phyloP scores from a whole-genome alignment of 108 stramenopile genomes.

The Skeletonema grethae region DNA sequence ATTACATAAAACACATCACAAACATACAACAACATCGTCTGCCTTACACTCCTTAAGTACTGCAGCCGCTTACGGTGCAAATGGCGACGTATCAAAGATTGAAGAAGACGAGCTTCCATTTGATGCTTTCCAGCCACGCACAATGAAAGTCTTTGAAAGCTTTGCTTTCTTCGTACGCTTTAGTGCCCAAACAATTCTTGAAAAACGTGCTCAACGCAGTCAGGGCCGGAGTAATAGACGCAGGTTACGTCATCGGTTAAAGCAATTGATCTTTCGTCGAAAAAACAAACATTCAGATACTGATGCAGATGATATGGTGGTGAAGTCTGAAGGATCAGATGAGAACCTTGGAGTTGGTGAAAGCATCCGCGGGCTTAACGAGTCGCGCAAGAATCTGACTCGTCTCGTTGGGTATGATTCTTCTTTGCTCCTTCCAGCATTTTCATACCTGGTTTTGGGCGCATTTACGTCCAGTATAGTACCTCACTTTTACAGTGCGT shows the following conservation, averaged over 20 bases:
- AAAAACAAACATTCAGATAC: neutral
- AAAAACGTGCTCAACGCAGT: slow-evolving; percentile 20
- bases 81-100: neutral
- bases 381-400: slow-evolving; percentile 73
- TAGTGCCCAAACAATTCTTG: slow-evolving; percentile 24
- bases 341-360: slow-evolving; percentile 24
- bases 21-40: neutral
- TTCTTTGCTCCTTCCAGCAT: slow-evolving; percentile 66
- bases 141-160: slow-evolving; percentile 45
- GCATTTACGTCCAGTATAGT: slow-evolving; percentile 78
- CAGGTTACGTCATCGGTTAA: slow-evolving; percentile 27
- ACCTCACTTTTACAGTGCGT: slow-evolving; percentile 74
- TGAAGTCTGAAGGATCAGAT: neutral
- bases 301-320: neutral
- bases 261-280: slow-evolving; percentile 9
- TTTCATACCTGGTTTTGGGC: slow-evolving; percentile 69
- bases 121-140: slow-evolving; percentile 35
- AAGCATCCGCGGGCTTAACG: slow-evolving; percentile 56
- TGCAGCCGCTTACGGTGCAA: neutral
- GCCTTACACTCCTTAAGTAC: neutral
- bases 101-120: neutral
- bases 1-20: neutral
- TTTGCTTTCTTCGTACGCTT: slow-evolving; percentile 40
- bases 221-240: slow-evolving; percentile 12
- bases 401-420: slow-evolving; percentile 79